Conservation (phyloP, 495 filamentous ascomycete species). For the Pyrenula massariospora region DNA sequence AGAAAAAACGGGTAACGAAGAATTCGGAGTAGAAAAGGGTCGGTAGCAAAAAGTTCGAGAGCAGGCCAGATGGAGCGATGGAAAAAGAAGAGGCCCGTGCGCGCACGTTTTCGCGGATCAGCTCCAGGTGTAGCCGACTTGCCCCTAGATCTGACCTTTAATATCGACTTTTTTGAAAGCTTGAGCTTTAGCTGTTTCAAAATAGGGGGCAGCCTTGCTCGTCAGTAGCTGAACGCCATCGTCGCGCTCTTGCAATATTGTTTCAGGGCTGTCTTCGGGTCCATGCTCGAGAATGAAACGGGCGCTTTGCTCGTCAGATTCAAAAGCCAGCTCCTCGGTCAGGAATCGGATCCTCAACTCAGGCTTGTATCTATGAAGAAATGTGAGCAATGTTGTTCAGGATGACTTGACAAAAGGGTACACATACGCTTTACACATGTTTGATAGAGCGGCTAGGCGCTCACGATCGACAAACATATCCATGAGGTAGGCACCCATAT, state of each 20-base stretch:
- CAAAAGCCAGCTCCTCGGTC: constrained; percentile 90
- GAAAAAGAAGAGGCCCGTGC: no score
- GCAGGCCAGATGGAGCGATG: no score
- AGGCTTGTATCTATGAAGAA: constrained; percentile 68
- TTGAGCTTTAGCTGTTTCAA: constrained; percentile 56
- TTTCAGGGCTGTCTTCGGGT: constrained; percentile 34
- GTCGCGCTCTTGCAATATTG: constrained; percentile 64
- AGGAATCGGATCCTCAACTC: constrained; percentile 83
- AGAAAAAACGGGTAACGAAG: no score
- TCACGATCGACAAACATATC: constrained; percentile 97
- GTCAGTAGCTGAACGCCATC: constrained; percentile 65
- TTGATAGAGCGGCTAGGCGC: constrained; percentile 76
- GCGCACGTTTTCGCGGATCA: no score
- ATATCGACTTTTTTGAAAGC: constrained; percentile 86
- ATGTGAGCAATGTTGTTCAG: constrained; percentile 26
- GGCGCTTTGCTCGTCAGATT: constrained; percentile 79
- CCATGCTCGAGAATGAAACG: constrained; percentile 75
- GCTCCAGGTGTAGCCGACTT: no score
- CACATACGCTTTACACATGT: constrained; percentile 76
- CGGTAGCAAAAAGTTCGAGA: no score
- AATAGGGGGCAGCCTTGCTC: constrained; percentile 56
- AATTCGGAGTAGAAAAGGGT: no score
- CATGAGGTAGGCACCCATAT: constrained; percentile 97
- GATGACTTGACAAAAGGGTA: no score
- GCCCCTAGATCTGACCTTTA: constrained; percentile 77